phyloP scores from a whole-genome alignment of 306 rosid genomes.

The Ormosia emarginata region DNA sequence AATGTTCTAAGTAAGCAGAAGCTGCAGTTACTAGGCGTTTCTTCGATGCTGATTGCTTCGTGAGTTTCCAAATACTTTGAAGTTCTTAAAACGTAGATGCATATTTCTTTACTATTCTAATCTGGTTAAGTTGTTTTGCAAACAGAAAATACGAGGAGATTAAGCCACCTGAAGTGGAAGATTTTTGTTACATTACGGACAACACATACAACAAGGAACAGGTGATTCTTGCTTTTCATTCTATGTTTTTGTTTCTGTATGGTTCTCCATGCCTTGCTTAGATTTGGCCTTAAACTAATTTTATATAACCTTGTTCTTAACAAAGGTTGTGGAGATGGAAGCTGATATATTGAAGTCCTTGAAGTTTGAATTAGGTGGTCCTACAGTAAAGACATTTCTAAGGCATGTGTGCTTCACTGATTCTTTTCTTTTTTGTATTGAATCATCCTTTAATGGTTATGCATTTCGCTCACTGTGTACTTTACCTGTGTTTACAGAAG shows the following conservation, averaged over 20 bases:
- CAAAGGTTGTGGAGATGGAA: conserved; percentile 81
- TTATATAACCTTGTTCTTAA: not conserved
- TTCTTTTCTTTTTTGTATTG: not conserved
- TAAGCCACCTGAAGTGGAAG: conserved; percentile 77
- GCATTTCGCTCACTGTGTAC: not conserved
- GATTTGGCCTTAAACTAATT: not conserved
- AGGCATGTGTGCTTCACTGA: conserved; percentile 44
- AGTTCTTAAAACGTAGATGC: not conserved
- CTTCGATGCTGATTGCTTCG: conserved; percentile 84
- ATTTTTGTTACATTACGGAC: conserved; percentile 75
- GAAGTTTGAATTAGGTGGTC: conserved; percentile 82
- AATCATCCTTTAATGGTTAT: not conserved
- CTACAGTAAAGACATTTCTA: conserved; percentile 74
- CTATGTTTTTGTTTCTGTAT: not conserved
- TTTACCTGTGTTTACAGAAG: conserved; percentile 47
- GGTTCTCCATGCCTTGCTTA: not conserved
- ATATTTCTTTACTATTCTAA: not conserved
- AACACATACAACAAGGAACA: conserved; percentile 68
- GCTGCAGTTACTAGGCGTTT: conserved; percentile 76
- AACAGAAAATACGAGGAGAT: conserved; percentile 87
- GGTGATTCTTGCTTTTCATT: conserved; percentile 31
- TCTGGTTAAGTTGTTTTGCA: not conserved
- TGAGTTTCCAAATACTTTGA: conserved; percentile 31
- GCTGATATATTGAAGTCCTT: conserved; percentile 68
- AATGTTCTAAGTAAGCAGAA: conserved; percentile 40